A percentile compares a stretch with the other conserved stretches of the same genome.
Conservation (phyloP, 169 alveolate genomes). For the Pseudocohnilembus persalinus region DNA sequence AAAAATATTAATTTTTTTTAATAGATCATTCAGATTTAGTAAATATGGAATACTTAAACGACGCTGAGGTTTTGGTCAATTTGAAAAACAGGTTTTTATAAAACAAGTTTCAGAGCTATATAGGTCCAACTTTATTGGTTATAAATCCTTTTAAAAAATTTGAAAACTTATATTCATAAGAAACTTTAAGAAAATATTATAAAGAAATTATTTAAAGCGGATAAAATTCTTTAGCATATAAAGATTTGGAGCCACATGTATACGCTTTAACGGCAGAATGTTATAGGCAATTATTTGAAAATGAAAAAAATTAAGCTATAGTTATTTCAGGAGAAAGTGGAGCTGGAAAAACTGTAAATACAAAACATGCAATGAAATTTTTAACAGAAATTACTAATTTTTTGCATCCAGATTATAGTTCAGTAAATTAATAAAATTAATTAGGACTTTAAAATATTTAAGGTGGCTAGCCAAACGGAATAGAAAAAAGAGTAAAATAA, state of each 20-base stretch:
- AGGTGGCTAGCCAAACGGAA: background rate
- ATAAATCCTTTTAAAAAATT: conserved; percentile 79
- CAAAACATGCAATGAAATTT: conserved; percentile 88
- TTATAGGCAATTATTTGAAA: conserved; percentile 85
- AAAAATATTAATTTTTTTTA: no score
- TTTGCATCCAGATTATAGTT: conserved; percentile 12
- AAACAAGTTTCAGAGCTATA: conserved; percentile 61
- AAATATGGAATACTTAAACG: conserved; percentile 45
- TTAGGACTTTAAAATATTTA: background rate
- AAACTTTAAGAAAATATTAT: conserved; percentile 35
- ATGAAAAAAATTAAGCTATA: conserved; percentile 92
- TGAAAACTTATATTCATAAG: background rate
- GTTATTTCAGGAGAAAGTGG: conserved; percentile 99
- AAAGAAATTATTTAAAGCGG: conserved; percentile 1
- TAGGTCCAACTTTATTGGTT: conserved; percentile 83
- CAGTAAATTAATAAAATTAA: background rate
- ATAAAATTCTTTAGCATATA: conserved; percentile 10
- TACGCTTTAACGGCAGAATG: conserved; percentile 94
- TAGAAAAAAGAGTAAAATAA: background rate
- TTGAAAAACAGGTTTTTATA: conserved; percentile 26
- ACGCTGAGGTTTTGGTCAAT: conserved; percentile 41
- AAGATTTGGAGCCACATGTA: conserved; percentile 91
- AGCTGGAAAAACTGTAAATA: conserved; percentile 99
- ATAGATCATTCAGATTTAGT: conserved; percentile 29
- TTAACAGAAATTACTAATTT: conserved; percentile 45